Base-by-base conservation (phyloP, 805 yeast species). In the Spathaspora boniae region DNA sequence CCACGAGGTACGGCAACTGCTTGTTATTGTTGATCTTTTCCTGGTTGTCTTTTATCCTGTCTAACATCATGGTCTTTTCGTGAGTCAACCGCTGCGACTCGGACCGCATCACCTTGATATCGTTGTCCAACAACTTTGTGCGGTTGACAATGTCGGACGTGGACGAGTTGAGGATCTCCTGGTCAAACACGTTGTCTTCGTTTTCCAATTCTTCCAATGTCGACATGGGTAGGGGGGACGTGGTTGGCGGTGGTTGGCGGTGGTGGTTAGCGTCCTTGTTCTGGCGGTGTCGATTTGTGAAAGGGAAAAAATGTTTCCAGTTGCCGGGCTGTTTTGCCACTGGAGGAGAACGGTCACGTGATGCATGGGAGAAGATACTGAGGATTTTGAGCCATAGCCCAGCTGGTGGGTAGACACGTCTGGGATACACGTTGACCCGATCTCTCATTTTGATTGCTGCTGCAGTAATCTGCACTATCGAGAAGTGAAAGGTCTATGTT, bases 11-110 rank as follows among this genome's bases (percentile, higher is more conserved):
- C 11, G 99, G 99, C 53, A 93, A 73, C 61, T 89, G 97, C 63
- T 83, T 86, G 63, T 93, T 93, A 59, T 93, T 91, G 53, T 86
- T 86, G 62, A 93, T 91, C 65, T 93, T 93, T 50, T 91, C 97
- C 58, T 84, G 87, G 65, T 93, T 93, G 53, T 93, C 98, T 59
- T 89, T 88, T 63, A 93, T 87, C 59, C 91, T 82, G 48, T 88
- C 96, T 37, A 78, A 64, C 96, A 91, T 93, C 33, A 87, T 86
- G 38, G 86, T 78, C 67, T 87, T 86, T 53, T 93, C 98, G 64
- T 93, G 98, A 26, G 84, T 75, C 40, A 93, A 70, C 57, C 98
- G 76, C 62, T 88, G 93, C 50, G 81, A 72, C 65, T 93, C 98
- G 5, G 96, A 85, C 51, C 85, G 76, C 82, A 93, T 87, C 51